Conservation (phyloP, 768 basidiomycete species). For the Boletus fagicola region DNA sequence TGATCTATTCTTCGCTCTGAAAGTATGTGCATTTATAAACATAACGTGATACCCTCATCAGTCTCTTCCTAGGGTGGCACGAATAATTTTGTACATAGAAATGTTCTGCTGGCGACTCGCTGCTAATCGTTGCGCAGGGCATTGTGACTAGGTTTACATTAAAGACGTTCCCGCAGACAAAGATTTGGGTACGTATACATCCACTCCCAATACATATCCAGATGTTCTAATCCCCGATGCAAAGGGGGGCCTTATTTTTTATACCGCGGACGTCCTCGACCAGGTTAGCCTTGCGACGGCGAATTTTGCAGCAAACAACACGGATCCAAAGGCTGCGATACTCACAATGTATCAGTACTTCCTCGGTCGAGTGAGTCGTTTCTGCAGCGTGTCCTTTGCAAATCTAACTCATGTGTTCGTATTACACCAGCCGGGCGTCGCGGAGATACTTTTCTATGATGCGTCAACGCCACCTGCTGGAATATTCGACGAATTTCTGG, state of each 20-base stretch:
- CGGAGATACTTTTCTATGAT: constrained; percentile 54
- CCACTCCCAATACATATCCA: neutral
- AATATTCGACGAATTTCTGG: constrained; percentile 27
- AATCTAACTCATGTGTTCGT: neutral
- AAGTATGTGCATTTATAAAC: constrained; percentile 23
- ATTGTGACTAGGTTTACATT: constrained; percentile 60
- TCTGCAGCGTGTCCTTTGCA: too few species aligned
- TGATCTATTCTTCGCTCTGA: constrained; percentile 26
- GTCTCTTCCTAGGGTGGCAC: constrained; percentile 46
- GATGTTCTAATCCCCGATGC: neutral
- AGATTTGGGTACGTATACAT: constrained; percentile 54
- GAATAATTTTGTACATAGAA: constrained; percentile 52
- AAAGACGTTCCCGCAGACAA: constrained; percentile 50
- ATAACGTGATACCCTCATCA: neutral
- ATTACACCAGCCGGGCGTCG: constrained; percentile 10
- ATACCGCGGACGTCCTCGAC: constrained; percentile 10
- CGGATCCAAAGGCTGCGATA: constrained; percentile 33
- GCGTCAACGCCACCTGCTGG: constrained; percentile 30
- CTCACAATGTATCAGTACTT: constrained; percentile 43
- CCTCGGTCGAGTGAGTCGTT: neutral
- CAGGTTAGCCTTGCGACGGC: constrained; percentile 18
- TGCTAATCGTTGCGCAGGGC: constrained; percentile 35
- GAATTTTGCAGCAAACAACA: constrained; percentile 12
- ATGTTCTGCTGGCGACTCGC: neutral
- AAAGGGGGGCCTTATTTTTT: constrained; percentile 51